Conservation (phyloP, 164 flowering plant genomes). For the Liriodendron chinense region DNA sequence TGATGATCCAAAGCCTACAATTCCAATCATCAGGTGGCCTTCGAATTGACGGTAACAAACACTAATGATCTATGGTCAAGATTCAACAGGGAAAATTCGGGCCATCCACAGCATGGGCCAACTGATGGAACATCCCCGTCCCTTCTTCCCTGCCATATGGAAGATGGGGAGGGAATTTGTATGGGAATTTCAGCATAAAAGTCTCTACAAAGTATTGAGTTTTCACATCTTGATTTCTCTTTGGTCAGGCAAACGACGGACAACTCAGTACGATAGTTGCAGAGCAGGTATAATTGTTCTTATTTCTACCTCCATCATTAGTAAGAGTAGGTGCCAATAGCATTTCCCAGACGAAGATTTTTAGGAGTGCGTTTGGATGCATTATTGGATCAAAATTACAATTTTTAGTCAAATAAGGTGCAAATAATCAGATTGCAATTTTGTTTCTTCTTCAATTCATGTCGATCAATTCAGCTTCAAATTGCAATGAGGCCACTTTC, state of each 20-base stretch:
- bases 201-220: neutral
- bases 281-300: conserved; percentile 63
- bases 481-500: too few relatives aligned
- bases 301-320: neutral
- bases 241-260: conserved; percentile 88
- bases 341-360: too few relatives aligned
- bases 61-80: neutral
- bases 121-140: neutral
- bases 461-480: too few relatives aligned
- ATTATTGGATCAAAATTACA: too few relatives aligned
- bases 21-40: neutral
- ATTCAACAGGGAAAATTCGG: neutral
- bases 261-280: conserved; percentile 98
- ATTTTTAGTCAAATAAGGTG: too few relatives aligned
- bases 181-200: neutral
- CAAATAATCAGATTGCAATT: too few relatives aligned
- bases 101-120: neutral
- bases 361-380: too few relatives aligned
- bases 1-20: neutral
- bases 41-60: neutral
- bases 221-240: neutral
- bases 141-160: too few relatives aligned
- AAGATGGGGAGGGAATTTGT: too few relatives aligned
- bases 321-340: too few relatives aligned
- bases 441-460: too few relatives aligned